Evolutionary conservation across 2,329 filamentous ascomycete species (phyloP), one percentile per base, ranked within the genome.

Genomic region (Cladosporium sp.): DNA sequence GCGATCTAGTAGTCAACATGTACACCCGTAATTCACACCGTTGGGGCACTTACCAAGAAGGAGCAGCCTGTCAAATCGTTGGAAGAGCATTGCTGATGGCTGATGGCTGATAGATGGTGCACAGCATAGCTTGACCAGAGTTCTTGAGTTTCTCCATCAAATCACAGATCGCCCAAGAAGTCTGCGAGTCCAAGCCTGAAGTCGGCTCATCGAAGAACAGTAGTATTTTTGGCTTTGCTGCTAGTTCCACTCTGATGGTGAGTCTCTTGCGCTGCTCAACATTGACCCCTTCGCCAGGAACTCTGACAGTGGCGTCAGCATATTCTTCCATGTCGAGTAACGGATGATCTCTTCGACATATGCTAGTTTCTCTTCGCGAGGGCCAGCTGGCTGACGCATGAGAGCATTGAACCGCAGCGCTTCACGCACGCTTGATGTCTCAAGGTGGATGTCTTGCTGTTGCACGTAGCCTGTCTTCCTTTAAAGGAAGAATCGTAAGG

Each of bases 81-180:
- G 92, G 83, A 97, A 97, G 63, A 97, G 85, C 85, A 96, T 93
- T 36, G 93, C 93, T 15, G 92, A 96, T 18, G 94, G 94, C 78
- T 98, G 94, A 78, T 98, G 94, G 94, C 78, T 98, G 94, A 78
- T 98, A 93, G 68, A 97, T 97, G 0, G 94, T 97, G 81, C 93
- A 97, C 18, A 97, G 88, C 78, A 97, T 92, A 62, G 94, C 93
- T 76, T 96, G 92, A 18, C 94, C 93, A 69, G 88, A 90, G 78
- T 94, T 91, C 73, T 92, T 92, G 41, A 97, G 84, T 79, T 96
- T 97, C 79, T 96, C 90, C 47, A 98, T 86, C 12, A 97, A 86
- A 77, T 92, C 90, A 55, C 93, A 85, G 75, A 97, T 97, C 69
- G 92, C 91, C 92, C 92, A 97, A 0, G 93, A 94, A 1, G 93